Evolutionary conservation across 257 asterid species (phyloP).

Genomic region (Leptodermis oblonga): DNA sequence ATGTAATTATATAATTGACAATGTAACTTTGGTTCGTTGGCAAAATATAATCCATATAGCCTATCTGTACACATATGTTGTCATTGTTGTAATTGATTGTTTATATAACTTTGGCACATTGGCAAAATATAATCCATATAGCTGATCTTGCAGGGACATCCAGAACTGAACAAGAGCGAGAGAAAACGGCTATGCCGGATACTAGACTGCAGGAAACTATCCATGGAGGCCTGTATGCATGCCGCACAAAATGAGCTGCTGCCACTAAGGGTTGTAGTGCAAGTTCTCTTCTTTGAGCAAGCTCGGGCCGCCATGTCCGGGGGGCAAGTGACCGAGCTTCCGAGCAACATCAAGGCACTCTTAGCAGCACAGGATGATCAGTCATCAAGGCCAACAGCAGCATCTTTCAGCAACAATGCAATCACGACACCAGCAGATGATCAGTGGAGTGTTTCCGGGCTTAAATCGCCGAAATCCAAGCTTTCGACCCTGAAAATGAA

Average conservation of each 20-base stretch:
- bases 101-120: not conserved
- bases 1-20: not conserved
- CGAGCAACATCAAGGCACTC: conserved; percentile 67
- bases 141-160: conserved; percentile 54
- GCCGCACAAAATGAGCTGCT: conserved; percentile 94
- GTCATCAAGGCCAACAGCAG: conserved; percentile 35
- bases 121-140: too few relatives aligned
- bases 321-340: conserved; percentile 55
- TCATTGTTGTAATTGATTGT: too few relatives aligned
- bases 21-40: not conserved
- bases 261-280: conserved; percentile 77
- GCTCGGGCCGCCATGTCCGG: conserved; percentile 71
- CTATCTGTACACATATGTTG: too few relatives aligned
- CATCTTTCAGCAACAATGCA: conserved; percentile 29
- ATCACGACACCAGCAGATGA: conserved; percentile 40
- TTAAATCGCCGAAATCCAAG: conserved; percentile 57
- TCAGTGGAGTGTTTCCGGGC: conserved; percentile 66
- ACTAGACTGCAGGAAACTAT: conserved; percentile 70
- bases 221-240: conserved; percentile 74
- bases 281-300: conserved; percentile 90
- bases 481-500: conserved; percentile 73
- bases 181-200: conserved; percentile 63
- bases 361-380: conserved; percentile 41
- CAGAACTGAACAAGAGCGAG: conserved; percentile 68
- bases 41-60: too few relatives aligned